Percentiles rank a stretch among this genome's conserved stretches.
Conservation (phyloP, 495 filamentous ascomycete species). For the Xylaria flabelliformis region DNA sequence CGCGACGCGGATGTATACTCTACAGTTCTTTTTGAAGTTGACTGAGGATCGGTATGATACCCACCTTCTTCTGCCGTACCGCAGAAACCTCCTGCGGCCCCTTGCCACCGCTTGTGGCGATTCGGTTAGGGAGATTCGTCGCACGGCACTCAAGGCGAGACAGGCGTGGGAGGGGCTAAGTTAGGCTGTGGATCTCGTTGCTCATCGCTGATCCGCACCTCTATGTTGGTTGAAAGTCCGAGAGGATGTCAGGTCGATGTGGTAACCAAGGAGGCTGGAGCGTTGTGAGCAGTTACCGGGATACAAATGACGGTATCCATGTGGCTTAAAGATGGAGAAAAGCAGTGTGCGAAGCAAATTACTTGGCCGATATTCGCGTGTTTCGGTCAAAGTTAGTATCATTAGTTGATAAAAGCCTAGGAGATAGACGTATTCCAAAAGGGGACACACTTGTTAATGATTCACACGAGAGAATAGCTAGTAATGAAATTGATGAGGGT, state of each 20-base stretch:
- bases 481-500: conserved; percentile 15
- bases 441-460: background rate
- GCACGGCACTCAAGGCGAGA: conserved; percentile 48
- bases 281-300: background rate
- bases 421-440: background rate
- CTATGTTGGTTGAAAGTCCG: background rate
- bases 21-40: conserved; percentile 48
- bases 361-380: background rate
- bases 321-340: background rate
- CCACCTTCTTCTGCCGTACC: conserved; percentile 43
- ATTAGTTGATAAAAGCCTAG: background rate
- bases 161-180: conserved; percentile 48
- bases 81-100: conserved; percentile 45
- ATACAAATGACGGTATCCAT: background rate
- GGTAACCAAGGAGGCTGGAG: background rate
- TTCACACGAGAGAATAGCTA: background rate
- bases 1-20: conserved; percentile 43
- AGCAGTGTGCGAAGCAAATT: background rate
- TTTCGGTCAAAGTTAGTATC: background rate
- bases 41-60: conserved; percentile 47
- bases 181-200: conserved; percentile 1
- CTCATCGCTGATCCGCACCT: background rate
- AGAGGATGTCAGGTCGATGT: background rate
- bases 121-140: conserved; percentile 50
- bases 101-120: conserved; percentile 52